Evolutionary conservation across 1,284 basidiomycete genomes (phyloP).

Genomic region (Irpex sp.): DNA sequence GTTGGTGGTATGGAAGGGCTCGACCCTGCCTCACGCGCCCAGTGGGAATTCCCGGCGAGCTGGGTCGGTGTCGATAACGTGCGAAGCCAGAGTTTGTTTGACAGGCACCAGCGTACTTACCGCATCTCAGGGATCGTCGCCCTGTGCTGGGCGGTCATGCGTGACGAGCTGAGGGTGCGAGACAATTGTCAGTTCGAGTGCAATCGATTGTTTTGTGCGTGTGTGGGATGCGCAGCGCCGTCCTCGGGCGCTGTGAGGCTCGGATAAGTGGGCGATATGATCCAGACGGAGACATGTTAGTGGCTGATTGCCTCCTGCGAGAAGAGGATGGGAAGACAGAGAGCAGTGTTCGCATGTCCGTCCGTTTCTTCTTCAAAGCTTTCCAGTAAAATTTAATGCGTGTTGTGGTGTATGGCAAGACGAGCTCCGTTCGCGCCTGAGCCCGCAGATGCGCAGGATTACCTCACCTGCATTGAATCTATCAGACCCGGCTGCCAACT

Average conservation of each 20-base stretch:
- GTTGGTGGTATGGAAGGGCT: not conserved
- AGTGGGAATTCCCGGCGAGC: not conserved
- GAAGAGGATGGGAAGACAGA: not conserved
- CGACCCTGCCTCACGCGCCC: not conserved
- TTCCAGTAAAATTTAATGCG: not conserved
- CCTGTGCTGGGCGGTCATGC: not conserved
- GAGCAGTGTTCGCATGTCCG: constrained; percentile 1
- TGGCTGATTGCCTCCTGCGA: not conserved
- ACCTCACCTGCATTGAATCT: not conserved
- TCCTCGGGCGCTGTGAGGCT: not conserved
- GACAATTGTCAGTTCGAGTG: not conserved
- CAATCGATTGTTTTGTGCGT: not conserved
- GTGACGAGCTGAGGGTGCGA: not conserved
- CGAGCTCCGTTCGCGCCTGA: not conserved
- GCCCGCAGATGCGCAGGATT: not conserved
- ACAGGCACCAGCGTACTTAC: not conserved
- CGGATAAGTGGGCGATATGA: constrained; percentile 3
- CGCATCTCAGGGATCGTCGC: not conserved
- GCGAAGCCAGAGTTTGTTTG: constrained; percentile 5
- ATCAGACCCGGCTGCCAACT: not conserved
- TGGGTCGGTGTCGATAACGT: not conserved
- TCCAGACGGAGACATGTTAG: constrained; percentile 1
- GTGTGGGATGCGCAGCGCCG: not conserved
- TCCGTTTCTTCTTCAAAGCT: not conserved
- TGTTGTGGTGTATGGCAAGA: not conserved